Conservation (phyloP, 352 stramenopile species). For the Phytophthora boehmeriae region DNA sequence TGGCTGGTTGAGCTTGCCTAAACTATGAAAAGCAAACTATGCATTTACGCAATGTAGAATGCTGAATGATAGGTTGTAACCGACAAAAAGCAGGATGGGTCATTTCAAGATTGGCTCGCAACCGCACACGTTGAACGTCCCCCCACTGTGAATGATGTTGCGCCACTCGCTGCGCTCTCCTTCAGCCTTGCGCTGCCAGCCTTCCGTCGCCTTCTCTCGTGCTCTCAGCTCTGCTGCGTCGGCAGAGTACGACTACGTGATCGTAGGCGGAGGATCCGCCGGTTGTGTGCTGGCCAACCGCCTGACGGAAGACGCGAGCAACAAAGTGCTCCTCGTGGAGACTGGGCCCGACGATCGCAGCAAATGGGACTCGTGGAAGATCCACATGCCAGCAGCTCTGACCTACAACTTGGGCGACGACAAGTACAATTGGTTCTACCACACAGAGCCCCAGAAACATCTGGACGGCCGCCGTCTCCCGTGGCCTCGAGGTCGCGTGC, state of each 20-base stretch:
- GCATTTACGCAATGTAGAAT: too few species aligned
- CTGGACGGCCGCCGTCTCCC: constrained; percentile 79
- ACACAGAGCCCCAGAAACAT: constrained; percentile 86
- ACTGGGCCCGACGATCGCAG: constrained; percentile 80
- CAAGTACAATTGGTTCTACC: constrained; percentile 90
- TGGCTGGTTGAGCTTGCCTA: too few species aligned
- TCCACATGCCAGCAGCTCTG: constrained; percentile 88
- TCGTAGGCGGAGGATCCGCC: constrained; percentile 91
- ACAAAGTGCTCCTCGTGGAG: constrained; percentile 92
- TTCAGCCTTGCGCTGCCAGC: not conserved
- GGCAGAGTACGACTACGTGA: constrained; percentile 90
- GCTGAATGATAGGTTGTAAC: too few species aligned
- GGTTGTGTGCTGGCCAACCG: constrained; percentile 92
- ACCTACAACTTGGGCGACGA: constrained; percentile 87
- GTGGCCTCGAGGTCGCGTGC: constrained; percentile 87
- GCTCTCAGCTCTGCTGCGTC: constrained; percentile 25
- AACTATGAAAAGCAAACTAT: too few species aligned
- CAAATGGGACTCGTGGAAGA: constrained; percentile 92
- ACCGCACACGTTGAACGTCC: constrained; percentile 27
- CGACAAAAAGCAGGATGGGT: not conserved
- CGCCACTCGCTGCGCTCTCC: constrained; percentile 24
- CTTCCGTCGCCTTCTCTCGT: constrained; percentile 10
- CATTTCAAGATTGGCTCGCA: constrained; percentile 24
- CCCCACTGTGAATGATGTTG: constrained; percentile 17
- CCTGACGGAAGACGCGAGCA: constrained; percentile 80